Evolutionary conservation across 768 basidiomycete species (phyloP).

Genomic region (Psilocybe sp.): DNA sequence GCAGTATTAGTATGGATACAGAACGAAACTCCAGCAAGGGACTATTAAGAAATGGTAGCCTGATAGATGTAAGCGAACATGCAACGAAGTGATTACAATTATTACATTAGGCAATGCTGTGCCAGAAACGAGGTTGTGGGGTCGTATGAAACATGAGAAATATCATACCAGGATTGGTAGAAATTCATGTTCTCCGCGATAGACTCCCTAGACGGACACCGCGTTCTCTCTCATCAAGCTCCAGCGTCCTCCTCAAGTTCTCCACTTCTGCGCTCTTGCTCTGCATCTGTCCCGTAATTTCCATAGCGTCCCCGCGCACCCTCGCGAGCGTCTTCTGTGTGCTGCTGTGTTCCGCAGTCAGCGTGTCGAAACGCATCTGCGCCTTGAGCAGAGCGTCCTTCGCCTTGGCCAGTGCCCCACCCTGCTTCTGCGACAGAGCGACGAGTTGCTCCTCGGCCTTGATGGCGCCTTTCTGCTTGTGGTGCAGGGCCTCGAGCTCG

Average conservation of each 20-base stretch:
- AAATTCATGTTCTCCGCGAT: slow-evolving; percentile 18
- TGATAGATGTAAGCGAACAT: too few relatives aligned
- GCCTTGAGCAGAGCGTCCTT: slow-evolving; percentile 58
- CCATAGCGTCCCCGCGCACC: slow-evolving; percentile 48
- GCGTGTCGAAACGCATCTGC: slow-evolving; percentile 55
- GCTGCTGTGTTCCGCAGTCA: slow-evolving; percentile 43
- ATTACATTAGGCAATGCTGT: too few relatives aligned
- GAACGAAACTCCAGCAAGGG: too few relatives aligned
- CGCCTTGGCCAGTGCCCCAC: slow-evolving; percentile 47
- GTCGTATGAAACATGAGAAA: too few relatives aligned
- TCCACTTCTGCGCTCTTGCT: slow-evolving; percentile 78
- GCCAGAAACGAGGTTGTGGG: too few relatives aligned
- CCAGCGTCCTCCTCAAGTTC: slow-evolving; percentile 57
- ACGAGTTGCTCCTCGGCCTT: slow-evolving; percentile 30
- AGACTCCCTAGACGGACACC: slow-evolving; percentile 46
- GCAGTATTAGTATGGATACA: too few relatives aligned
- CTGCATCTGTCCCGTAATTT: slow-evolving; percentile 59
- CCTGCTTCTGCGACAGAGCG: not conserved
- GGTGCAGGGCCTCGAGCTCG: slow-evolving; percentile 66
- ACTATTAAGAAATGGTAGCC: too few relatives aligned
- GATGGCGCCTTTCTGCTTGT: slow-evolving; percentile 64
- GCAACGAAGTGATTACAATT: too few relatives aligned
- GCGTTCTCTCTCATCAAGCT: slow-evolving; percentile 70
- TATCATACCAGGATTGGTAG: not conserved
- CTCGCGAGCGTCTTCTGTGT: slow-evolving; percentile 49